Percentiles rank a stretch among this genome's conserved stretches.
Evolutionary conservation across 1,284 basidiomycete species (phyloP).

Genomic region (Paramarasmius palmivorus): DNA sequence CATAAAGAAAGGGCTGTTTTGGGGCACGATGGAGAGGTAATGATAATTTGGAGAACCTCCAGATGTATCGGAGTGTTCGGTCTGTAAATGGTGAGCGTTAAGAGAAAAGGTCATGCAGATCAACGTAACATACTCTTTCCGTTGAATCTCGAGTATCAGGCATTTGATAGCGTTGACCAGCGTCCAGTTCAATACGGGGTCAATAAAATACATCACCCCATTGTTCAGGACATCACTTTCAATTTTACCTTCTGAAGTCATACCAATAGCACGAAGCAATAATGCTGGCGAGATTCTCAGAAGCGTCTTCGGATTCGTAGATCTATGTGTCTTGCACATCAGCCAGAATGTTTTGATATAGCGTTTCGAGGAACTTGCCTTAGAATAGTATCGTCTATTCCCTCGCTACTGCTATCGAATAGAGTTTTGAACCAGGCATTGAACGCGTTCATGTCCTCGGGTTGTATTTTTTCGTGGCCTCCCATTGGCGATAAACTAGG

Average conservation of each 20-base stretch:
- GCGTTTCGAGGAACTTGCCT: constrained; percentile 41
- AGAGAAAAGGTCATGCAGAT: constrained; percentile 3
- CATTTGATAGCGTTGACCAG: constrained; percentile 69
- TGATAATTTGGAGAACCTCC: constrained; percentile 64
- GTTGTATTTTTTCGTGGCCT: constrained; percentile 40
- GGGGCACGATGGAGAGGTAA: constrained; percentile 66
- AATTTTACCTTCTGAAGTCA: constrained; percentile 51
- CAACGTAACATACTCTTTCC: constrained; percentile 46
- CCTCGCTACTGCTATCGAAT: constrained; percentile 75
- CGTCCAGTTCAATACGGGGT: constrained; percentile 76
- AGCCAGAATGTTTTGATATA: neutral
- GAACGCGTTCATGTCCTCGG: constrained; percentile 53
- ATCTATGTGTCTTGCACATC: constrained; percentile 39
- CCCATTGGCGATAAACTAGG: constrained; percentile 43
- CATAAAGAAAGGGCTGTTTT: constrained; percentile 64
- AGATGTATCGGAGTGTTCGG: constrained; percentile 44
- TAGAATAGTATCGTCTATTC: constrained; percentile 78
- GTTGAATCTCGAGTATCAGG: constrained; percentile 60
- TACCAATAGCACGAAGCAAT: constrained; percentile 60
- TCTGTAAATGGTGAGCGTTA: constrained; percentile 24
- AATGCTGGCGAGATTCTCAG: constrained; percentile 66
- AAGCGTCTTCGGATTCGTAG: constrained; percentile 67
- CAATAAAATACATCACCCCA: constrained; percentile 75
- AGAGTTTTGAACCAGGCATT: constrained; percentile 71
- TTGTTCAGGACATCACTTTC: constrained; percentile 68